Base-by-base conservation (phyloP, 1,284 basidiomycete genomes). In the Austroboletus niveus region DNA sequence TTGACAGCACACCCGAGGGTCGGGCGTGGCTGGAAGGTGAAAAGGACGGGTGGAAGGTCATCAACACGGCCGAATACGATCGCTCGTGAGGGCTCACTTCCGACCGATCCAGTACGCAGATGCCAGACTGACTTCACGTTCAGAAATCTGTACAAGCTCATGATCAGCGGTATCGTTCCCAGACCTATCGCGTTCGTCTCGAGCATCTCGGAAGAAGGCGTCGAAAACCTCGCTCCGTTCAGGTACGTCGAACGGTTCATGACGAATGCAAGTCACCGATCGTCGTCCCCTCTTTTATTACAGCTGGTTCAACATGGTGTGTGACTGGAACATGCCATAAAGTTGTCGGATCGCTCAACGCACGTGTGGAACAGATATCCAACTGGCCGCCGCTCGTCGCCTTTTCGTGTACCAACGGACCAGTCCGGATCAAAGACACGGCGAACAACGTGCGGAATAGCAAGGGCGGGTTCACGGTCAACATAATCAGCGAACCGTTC, bases 151-250 rank as follows among this genome's bases (percentile, higher is more conserved):
- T 79, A 82, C 58, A 63, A 69, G 42, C 61, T 86, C 52, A 70
- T 86, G 69, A 76, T 80, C 22, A 77, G 78, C n/a, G 82, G 80
- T 4, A 76, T 87, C 42, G 74, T 75, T 20, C 87, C 87, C 0
- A 74, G 87, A 41, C 87, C 87, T 3, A 76, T 89, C 48, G 87
- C 81, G 0, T 86, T 89, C 56, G 77, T 87, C 5, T 87, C 86
- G 8, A 79, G 79, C 8, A 55, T 84, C 35, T 74, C 75, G 1
- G 68, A 71, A 6, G 67, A 78, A 30, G 85, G 85, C 0, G 58
- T 72, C 1, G 68, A 75, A 53, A 89, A 89, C 58, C 71, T 89
- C 22, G 79, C 83, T 27, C 81, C 81, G 0, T 83, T 81, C 56
- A 81, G 78, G 76, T 76, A 53, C 30, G 41, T 5, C 30, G 7